Percentiles rank a stretch among this genome's conserved stretches.
These are phyloP conservation scores for Paradendryphiella salina DNA, from an alignment of 2,329 filamentous ascomycete genomes.

Conservation along the genomic window DNA sequence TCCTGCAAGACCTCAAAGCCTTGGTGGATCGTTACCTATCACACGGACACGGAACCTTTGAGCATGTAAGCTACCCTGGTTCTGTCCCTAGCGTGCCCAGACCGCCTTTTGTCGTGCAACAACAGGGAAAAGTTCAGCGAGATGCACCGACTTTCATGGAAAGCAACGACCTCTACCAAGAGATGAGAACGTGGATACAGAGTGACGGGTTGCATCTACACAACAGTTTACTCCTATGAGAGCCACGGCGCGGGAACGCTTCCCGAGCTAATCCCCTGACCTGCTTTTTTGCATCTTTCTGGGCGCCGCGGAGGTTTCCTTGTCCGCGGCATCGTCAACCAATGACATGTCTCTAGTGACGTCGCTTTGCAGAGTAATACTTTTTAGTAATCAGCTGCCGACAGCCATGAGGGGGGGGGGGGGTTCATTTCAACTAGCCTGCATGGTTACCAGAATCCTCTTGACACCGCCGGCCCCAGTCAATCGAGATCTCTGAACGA, in stretches of 20 bases:
- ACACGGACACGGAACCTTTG: background rate
- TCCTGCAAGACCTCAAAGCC: conserved; percentile 30
- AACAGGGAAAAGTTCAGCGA: background rate
- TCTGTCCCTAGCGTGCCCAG: background rate
- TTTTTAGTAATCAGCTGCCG: background rate
- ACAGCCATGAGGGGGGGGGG: background rate
- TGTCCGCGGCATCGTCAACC: background rate
- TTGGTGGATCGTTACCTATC: conserved; percentile 27
- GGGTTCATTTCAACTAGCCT: background rate
- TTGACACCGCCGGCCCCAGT: background rate
- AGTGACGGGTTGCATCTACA: conserved; percentile 19
- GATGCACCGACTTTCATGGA: conserved; percentile 1
- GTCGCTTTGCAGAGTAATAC: background rate
- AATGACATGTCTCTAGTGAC: conserved; percentile 4
- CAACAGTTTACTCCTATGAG: conserved; percentile 21
- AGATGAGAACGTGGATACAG: conserved; percentile 25
- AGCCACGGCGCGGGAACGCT: background rate
- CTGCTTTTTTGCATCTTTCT: background rate
- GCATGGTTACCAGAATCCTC: background rate
- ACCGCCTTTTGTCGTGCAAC: background rate
- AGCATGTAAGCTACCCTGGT: conserved; percentile 1
- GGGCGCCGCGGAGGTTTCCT: background rate
- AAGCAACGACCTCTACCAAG: conserved; percentile 14
- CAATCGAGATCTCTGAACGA: background rate
- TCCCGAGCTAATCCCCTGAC: background rate